Percentiles rank a stretch among this genome's conserved stretches.
phyloP scores from a whole-genome alignment of 148 eudicot species.

The Drosera capensis region DNA sequence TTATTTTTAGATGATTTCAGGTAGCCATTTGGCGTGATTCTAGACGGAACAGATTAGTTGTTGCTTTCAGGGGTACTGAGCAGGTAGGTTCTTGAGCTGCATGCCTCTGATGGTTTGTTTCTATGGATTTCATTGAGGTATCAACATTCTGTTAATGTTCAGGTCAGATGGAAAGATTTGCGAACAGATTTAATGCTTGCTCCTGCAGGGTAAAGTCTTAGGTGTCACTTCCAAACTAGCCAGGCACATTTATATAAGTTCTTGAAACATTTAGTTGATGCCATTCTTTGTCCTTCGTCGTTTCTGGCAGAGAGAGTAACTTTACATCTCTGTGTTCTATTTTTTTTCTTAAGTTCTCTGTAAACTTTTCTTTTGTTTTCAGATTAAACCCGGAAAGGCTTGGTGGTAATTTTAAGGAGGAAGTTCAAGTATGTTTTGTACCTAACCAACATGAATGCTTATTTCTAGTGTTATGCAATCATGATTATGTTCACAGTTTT shows the following conservation, averaged over 20 bases:
- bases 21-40: slow-evolving; percentile 98
- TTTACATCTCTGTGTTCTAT: not conserved
- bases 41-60: slow-evolving; percentile 60
- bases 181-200: slow-evolving; percentile 82
- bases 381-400: slow-evolving; percentile 95
- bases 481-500: too few relatives aligned
- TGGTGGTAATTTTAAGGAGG: slow-evolving; percentile 89
- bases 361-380: slow-evolving; percentile 1
- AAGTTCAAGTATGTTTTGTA: slow-evolving; percentile 57
- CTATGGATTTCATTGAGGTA: slow-evolving; percentile 5
- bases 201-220: slow-evolving; percentile 70
- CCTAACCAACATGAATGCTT: not conserved
- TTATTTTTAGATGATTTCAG: slow-evolving; percentile 22
- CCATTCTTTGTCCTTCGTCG: not conserved
- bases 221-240: not conserved
- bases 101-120: slow-evolving; percentile 6
- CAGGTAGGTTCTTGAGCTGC: slow-evolving; percentile 58
- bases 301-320: not conserved
- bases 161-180: slow-evolving; percentile 93
- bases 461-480: too few relatives aligned
- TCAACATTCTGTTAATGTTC: slow-evolving; percentile 21
- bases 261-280: not conserved
- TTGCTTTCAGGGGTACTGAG: slow-evolving; percentile 97
- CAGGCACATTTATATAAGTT: too few relatives aligned
- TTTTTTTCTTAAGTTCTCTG: not conserved